phyloP scores from a whole-genome alignment of 164 flowering plant species.

The Vitis vinifera region DNA sequence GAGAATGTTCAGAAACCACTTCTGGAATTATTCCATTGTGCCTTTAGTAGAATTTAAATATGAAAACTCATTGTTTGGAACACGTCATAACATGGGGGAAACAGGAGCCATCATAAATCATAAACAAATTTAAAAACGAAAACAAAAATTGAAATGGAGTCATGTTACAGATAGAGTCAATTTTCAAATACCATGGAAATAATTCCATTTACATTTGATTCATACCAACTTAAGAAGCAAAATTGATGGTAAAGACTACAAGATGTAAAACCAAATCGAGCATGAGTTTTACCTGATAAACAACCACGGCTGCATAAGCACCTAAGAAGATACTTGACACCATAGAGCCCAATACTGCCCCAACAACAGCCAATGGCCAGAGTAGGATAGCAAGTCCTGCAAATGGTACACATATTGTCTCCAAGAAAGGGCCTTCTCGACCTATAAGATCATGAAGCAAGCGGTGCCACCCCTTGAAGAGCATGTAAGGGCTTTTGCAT shows the following conservation, averaged over 20 bases:
- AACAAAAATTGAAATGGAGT: too few species aligned
- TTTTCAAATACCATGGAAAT: too few species aligned
- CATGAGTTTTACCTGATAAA: constrained; percentile 61
- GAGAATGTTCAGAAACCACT: neutral
- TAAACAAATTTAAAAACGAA: too few species aligned
- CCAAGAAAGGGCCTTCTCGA: constrained; percentile 95
- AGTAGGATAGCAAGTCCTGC: constrained; percentile 90
- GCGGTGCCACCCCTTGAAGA: constrained; percentile 91
- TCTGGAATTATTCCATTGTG: too few species aligned
- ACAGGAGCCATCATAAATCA: too few species aligned
- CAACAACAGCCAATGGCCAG: constrained; percentile 85
- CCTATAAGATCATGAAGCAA: constrained; percentile 87
- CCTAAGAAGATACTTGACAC: constrained; percentile 71
- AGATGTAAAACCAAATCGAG: neutral
- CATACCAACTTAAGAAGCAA: too few species aligned
- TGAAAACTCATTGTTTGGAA: too few species aligned
- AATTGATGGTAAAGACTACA: too few species aligned
- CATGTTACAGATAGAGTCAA: too few species aligned
- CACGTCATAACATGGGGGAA: too few species aligned
- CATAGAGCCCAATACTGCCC: constrained; percentile 68
- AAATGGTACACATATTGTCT: constrained; percentile 93
- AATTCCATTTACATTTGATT: neutral
- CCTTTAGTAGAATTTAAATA: too few species aligned
- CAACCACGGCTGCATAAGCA: constrained; percentile 77
- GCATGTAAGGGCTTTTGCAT: constrained; percentile 82